Percentiles rank a stretch among this genome's conserved stretches.
Evolutionary conservation across 805 yeast species (phyloP).

Genomic region (Nakazawaea ishiwadae): DNA sequence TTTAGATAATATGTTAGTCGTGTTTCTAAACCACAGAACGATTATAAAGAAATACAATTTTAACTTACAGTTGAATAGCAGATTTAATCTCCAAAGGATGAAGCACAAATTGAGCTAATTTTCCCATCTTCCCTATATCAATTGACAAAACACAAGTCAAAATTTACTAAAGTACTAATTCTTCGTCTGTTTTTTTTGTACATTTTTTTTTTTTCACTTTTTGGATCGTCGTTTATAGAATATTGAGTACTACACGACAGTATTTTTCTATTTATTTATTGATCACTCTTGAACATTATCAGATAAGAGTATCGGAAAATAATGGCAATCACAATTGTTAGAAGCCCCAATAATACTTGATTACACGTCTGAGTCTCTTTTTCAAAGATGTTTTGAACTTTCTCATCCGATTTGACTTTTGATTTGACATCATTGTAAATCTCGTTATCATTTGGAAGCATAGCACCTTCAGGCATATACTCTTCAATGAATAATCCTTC

Average conservation of each 20-base stretch:
- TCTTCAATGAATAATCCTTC: constrained; percentile 65
- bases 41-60: not conserved
- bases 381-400: constrained; percentile 9
- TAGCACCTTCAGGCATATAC: constrained; percentile 52
- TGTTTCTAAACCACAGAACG: not conserved
- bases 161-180: not conserved
- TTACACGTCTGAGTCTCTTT: constrained; percentile 5
- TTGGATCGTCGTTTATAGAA: no score
- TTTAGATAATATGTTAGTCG: constrained; percentile 2
- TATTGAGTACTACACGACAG: no score
- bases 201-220: no score
- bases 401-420: constrained; percentile 37
- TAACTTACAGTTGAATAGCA: constrained; percentile 52
- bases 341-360: not conserved
- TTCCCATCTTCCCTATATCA: constrained; percentile 44
- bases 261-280: no score
- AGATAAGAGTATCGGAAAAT: no score
- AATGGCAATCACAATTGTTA: not conserved
- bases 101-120: constrained; percentile 47
- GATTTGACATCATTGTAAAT: constrained; percentile 34
- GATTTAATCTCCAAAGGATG: constrained; percentile 76
- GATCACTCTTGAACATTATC: no score
- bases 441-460: constrained; percentile 31
- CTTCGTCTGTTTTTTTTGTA: no score
- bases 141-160: not conserved